phyloP scores from a whole-genome alignment of 371 early-diverging fungal genomes.

The Mucor racemosus region DNA sequence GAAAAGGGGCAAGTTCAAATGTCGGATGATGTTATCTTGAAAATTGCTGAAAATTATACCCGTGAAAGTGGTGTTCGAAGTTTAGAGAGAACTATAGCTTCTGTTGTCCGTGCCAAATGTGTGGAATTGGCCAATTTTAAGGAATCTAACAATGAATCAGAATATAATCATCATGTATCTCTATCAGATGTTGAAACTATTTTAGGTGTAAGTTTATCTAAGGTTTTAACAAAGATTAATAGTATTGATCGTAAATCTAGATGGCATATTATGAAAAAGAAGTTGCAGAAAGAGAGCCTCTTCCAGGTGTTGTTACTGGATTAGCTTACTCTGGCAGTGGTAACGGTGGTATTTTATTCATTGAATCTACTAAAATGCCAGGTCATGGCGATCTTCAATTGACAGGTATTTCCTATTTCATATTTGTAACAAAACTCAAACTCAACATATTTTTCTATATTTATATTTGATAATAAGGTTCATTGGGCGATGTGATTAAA shows the following conservation, averaged over 20 bases:
- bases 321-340: constrained; percentile 84
- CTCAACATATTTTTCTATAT: neutral
- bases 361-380: constrained; percentile 80
- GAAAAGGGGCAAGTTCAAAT: constrained; percentile 46
- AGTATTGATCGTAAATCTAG: constrained; percentile 8
- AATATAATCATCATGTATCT: constrained; percentile 19
- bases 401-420: constrained; percentile 7
- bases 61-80: constrained; percentile 86
- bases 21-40: constrained; percentile 59
- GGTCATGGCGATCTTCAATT: constrained; percentile 70
- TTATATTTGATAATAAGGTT: constrained; percentile 50
- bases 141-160: constrained; percentile 27
- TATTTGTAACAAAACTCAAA: neutral
- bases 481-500: constrained; percentile 86
- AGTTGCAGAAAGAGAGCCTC: constrained; percentile 64
- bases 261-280: constrained; percentile 60
- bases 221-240: neutral
- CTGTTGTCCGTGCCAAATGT: constrained; percentile 76
- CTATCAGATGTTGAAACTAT: constrained; percentile 58
- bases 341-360: constrained; percentile 78
- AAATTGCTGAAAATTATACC: constrained; percentile 77
- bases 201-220: constrained; percentile 58
- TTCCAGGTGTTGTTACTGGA: constrained; percentile 85
- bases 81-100: constrained; percentile 76
- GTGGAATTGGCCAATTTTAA: constrained; percentile 64